Evolutionary conservation across 306 rosid species (phyloP), one percentile per base, ranked within the genome.

Genomic region (Pterocarpus santalinus): DNA sequence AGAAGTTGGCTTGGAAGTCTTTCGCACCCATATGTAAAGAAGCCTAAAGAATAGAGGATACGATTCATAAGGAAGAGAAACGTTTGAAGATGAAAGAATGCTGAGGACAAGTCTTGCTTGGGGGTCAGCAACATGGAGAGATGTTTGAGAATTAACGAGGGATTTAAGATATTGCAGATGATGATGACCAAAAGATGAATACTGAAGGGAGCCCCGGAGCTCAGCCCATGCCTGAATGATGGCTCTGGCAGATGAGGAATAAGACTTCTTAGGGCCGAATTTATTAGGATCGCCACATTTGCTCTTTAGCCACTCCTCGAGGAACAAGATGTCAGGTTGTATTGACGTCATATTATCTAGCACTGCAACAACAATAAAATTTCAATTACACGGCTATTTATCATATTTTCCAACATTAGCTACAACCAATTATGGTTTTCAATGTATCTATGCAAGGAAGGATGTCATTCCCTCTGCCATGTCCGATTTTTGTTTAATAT

Each of bases 41-140:
- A 95, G 92, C 41, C 89, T 85, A 47, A 91, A 84, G 52, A 87
- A 80, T 38, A 88, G 86, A 71, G 94, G 87, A 65, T 77, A 66
- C 0, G 97, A 87, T 38, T 86, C 89, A 56, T 49, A 60, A 7
- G 94, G 89, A 75, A 94, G 87, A 80, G 85, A 81, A 33, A 81
- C 9, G 3, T 69, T 72, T 3, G 91, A 81, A 49, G 88, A 80
- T 22, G 94, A 85, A 11, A 95, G 86, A 83, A 95, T 84, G 9
- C 92, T 64, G 65, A 95, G 83, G 7, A 93, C 73, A 80, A 95
- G 90, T 82, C 80, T 89, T 3, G 94, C 97, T 73, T 91, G 98
- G 3, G 98, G 95, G 30, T 92, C 97, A 4, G 97, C 94, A 17
- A 93, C 97, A 56, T 91, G 92, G 13, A 95, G 93, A 8, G 97